Evolutionary conservation across 148 eudicot species (phyloP), one percentile per base, ranked within the genome.

Genomic region (Arbutus unedo): DNA sequence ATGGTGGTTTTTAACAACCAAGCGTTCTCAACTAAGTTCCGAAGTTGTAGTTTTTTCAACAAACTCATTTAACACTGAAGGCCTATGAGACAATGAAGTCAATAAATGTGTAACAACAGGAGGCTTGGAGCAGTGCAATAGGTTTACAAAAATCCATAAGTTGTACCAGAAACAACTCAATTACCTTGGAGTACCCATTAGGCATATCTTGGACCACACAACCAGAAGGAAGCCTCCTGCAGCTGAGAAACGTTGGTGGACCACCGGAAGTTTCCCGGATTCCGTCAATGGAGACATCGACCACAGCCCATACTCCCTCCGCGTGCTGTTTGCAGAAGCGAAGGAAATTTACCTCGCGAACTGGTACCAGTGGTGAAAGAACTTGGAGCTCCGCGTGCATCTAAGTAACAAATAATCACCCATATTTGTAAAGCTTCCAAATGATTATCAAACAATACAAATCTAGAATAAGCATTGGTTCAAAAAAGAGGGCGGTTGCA

Each of bases 131-230:
- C 31, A n/a, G 73, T 21, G 74, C 41, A 47, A 60, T n/a, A 47
- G 60, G 44, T 4, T 13, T 57, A 31, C 68, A 31, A 31, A 31
- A 31, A 31, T 31, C 38, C 38, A 31, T 31, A 31, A 31, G 38
- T 31, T 31, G 38, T 31, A 21, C 48, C 7, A 76, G 47, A 48
- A 64, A 59, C 53, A 31, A 9, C 47, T 19, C 49, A 23, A 47
- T 84, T 92, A 96, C 98, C 96, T 93, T 94, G 81, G 98, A 91
- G 82, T 94, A 96, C 49, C 98, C 98, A 85, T 94, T 96, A 18
- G 98, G 98, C 98, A 96, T 93, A 91, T 96, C 99, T 87, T 96
- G 94, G 60, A 96, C 98, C 49, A 96, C 91, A 76, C 96, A 94
- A 45, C 98, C 98, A 13, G 98, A 96, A 48, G 98, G 98, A 83